Percentiles rank a stretch among this genome's conserved stretches.
These are phyloP conservation scores for Ogataea populi-albae DNA, from an alignment of 805 yeast genomes.

Conservation along the genomic window DNA sequence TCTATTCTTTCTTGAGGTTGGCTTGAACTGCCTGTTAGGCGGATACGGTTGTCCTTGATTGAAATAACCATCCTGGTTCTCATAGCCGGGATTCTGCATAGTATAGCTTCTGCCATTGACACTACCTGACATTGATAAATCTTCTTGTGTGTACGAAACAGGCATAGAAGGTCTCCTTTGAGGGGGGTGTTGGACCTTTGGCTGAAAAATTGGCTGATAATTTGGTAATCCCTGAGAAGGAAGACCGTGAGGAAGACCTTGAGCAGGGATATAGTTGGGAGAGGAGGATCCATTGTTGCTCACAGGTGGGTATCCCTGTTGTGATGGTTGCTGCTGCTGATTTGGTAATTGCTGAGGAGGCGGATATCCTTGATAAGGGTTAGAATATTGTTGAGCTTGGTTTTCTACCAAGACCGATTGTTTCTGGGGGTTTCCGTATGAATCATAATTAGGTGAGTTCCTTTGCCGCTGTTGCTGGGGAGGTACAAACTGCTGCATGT, in stretches of 20 bases:
- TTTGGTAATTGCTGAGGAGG: constrained; percentile 5
- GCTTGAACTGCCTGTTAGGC: constrained; percentile 32
- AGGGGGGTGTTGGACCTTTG: constrained; percentile 19
- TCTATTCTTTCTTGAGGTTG: constrained; percentile 46
- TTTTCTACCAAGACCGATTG: constrained; percentile 12
- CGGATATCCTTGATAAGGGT: not conserved
- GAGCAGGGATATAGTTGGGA: constrained; percentile 29
- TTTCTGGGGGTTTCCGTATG: constrained; percentile 20
- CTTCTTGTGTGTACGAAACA: constrained; percentile 22
- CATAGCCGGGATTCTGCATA: constrained; percentile 13
- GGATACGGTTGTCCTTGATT: constrained; percentile 16
- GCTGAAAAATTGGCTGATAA: constrained; percentile 28
- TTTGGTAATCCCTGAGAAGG: constrained; percentile 35
- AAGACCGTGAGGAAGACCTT: constrained; percentile 32
- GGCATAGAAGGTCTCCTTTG: constrained; percentile 30
- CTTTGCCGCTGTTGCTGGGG: constrained; percentile 14
- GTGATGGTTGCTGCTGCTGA: constrained; percentile 9
- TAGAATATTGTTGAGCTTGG: constrained; percentile 18
- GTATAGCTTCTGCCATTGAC: constrained; percentile 14
- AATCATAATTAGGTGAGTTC: constrained; percentile 17
- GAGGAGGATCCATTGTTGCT: constrained; percentile 23
- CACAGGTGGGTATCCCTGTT: constrained; percentile 5
- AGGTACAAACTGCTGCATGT: constrained; percentile 20
- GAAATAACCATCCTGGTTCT: constrained; percentile 18
- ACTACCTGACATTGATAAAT: constrained; percentile 22